These are phyloP conservation scores for Inonotus hispidus DNA, from an alignment of 1,284 basidiomycete genomes.

Conservation along the genomic window DNA sequence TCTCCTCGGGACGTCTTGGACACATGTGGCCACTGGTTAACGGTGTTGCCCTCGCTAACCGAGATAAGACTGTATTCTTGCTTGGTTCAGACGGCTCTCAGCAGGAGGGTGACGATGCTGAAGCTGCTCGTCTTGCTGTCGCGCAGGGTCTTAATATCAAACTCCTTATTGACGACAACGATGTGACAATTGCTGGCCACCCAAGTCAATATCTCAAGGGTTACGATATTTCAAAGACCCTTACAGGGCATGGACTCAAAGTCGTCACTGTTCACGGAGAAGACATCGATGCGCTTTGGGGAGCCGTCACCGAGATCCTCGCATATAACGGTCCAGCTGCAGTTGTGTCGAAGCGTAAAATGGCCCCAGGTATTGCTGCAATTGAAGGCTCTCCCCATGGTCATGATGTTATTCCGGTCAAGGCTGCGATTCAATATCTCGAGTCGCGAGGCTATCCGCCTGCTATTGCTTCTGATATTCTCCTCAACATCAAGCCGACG, in stretches of 20 bases:
- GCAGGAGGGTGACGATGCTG: conserved; percentile 85
- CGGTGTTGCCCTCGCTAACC: conserved; percentile 74
- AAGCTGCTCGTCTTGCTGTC: conserved; percentile 80
- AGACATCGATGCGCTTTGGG: conserved; percentile 73
- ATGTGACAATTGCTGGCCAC: conserved; percentile 83
- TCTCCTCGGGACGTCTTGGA: conserved; percentile 80
- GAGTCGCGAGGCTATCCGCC: conserved; percentile 56
- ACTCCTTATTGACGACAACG: conserved; percentile 81
- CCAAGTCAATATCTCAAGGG: conserved; percentile 80
- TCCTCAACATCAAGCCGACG: conserved; percentile 60
- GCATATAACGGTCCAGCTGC: conserved; percentile 70
- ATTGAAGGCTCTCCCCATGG: conserved; percentile 76
- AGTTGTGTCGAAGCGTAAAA: conserved; percentile 68
- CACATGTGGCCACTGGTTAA: conserved; percentile 83
- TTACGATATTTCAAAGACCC: conserved; percentile 63
- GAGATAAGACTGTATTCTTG: conserved; percentile 70
- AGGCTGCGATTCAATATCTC: conserved; percentile 71
- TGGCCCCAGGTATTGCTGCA: conserved; percentile 76
- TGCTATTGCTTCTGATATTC: conserved; percentile 44
- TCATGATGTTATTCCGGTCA: conserved; percentile 80
- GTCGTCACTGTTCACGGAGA: conserved; percentile 70
- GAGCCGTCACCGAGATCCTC: conserved; percentile 50
- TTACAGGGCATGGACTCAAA: conserved; percentile 75
- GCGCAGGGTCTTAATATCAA: conserved; percentile 79
- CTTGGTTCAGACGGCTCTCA: conserved; percentile 85